Evolutionary conservation across 2,329 filamentous ascomycete species (phyloP).

Genomic region (Thielaviopsis punctulata): DNA sequence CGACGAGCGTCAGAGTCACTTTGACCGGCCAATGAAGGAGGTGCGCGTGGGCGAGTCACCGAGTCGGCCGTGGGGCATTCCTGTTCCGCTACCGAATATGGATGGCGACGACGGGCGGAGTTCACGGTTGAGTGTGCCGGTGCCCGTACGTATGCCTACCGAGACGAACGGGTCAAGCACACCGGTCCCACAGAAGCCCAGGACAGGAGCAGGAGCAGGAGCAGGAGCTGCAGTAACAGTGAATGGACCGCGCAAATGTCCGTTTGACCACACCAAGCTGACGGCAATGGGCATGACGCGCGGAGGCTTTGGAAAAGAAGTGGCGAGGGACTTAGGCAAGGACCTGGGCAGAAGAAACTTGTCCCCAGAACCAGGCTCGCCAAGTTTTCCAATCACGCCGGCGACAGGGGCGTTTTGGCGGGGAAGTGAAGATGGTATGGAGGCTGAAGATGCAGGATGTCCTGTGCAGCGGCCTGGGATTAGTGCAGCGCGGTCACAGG

Average conservation of each 20-base stretch:
- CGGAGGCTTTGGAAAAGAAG: neutral
- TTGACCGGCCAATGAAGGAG: constrained; percentile 73
- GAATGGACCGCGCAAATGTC: constrained; percentile 31
- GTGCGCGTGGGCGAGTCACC: constrained; percentile 88
- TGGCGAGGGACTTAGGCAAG: too few species aligned
- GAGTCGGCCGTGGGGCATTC: constrained; percentile 83
- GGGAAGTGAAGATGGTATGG: neutral
- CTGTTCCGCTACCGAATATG: constrained; percentile 45
- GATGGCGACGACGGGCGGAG: neutral
- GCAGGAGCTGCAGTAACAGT: too few species aligned
- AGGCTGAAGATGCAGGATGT: neutral
- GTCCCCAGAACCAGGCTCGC: neutral
- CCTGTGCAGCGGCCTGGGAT: neutral
- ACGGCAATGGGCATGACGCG: constrained; percentile 18
- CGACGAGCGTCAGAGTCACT: constrained; percentile 52
- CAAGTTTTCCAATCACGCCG: neutral
- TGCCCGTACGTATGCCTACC: constrained; percentile 35
- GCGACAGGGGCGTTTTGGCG: neutral
- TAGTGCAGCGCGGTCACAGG: neutral
- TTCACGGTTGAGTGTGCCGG: constrained; percentile 2
- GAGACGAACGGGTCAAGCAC: constrained; percentile 18
- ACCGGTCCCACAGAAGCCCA: constrained; percentile 8
- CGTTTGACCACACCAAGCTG: constrained; percentile 37
- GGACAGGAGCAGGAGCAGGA: neutral
- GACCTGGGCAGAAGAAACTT: too few species aligned